phyloP scores from a whole-genome alignment of 2,329 filamentous ascomycete genomes.

The Fusarium verrucosum region DNA sequence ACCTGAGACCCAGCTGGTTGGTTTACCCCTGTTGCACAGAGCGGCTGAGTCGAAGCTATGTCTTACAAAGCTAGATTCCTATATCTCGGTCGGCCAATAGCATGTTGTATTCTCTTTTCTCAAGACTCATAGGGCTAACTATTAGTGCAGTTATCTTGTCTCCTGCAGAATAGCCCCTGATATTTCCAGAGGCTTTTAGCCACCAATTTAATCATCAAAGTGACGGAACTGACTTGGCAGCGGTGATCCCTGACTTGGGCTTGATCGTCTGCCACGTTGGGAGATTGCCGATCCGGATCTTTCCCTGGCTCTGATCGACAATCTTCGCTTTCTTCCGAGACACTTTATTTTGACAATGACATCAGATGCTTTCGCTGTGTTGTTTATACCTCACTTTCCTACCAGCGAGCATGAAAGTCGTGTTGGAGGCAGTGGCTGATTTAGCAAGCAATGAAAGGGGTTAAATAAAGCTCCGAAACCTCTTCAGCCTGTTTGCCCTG shows the following conservation, averaged over 20 bases:
- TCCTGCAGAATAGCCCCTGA: constrained; percentile 9
- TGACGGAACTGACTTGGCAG: neutral
- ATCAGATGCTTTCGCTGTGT: constrained; percentile 11
- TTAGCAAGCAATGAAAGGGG: neutral
- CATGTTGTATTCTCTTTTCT: constrained; percentile 1
- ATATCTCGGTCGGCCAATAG: constrained; percentile 14
- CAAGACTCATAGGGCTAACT: constrained; percentile 23
- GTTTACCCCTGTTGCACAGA: constrained; percentile 25
- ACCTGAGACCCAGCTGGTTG: neutral
- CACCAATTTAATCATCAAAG: neutral
- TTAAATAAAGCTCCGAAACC: neutral
- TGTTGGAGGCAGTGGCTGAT: neutral
- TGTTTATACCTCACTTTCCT: neutral
- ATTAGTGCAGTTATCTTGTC: constrained; percentile 2
- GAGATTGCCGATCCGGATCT: constrained; percentile 36
- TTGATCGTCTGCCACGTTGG: constrained; percentile 7
- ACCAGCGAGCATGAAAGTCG: neutral
- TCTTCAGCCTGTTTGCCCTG: neutral
- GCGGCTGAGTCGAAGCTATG: constrained; percentile 11
- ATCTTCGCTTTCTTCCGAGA: constrained; percentile 29
- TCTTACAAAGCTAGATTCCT: constrained; percentile 26
- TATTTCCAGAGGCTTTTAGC: neutral
- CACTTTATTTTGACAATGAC: neutral
- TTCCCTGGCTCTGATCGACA: constrained; percentile 19
- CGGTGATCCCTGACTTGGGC: neutral